phyloP scores from a whole-genome alignment of 306 rosid species.

The Pyrus betulifolia region DNA sequence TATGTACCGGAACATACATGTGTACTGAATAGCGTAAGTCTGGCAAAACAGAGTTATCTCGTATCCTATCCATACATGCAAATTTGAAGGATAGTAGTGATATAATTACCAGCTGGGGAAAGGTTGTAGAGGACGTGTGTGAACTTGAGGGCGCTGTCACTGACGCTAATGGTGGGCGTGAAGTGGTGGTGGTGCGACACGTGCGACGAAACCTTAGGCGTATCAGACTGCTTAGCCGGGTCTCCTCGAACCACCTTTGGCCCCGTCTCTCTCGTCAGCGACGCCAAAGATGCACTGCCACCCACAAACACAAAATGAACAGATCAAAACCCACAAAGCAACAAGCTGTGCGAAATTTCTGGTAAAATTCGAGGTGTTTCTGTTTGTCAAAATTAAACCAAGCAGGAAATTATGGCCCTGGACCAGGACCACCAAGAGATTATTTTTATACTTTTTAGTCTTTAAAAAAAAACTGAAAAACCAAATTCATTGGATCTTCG shows the following conservation, averaged over 20 bases:
- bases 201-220: constrained; percentile 32
- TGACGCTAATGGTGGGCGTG: constrained; percentile 57
- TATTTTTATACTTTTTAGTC: too few relatives aligned
- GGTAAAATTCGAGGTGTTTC: not conserved
- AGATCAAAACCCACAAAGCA: not conserved
- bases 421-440: not conserved
- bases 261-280: constrained; percentile 74
- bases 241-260: constrained; percentile 87
- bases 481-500: not conserved
- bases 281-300: constrained; percentile 72
- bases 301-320: not conserved
- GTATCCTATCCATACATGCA: too few relatives aligned
- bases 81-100: not conserved
- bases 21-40: too few relatives aligned
- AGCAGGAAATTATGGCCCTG: not conserved
- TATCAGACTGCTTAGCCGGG: constrained; percentile 42
- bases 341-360: not conserved
- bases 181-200: constrained; percentile 26
- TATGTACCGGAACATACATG: too few relatives aligned
- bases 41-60: too few relatives aligned
- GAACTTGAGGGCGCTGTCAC: constrained; percentile 82
- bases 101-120: constrained; percentile 64
- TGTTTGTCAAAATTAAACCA: not conserved
- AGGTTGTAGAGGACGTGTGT: constrained; percentile 89
- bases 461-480: not conserved